phyloP scores from a whole-genome alignment of 2,329 filamentous ascomycete genomes.

The Verticillium longisporum region DNA sequence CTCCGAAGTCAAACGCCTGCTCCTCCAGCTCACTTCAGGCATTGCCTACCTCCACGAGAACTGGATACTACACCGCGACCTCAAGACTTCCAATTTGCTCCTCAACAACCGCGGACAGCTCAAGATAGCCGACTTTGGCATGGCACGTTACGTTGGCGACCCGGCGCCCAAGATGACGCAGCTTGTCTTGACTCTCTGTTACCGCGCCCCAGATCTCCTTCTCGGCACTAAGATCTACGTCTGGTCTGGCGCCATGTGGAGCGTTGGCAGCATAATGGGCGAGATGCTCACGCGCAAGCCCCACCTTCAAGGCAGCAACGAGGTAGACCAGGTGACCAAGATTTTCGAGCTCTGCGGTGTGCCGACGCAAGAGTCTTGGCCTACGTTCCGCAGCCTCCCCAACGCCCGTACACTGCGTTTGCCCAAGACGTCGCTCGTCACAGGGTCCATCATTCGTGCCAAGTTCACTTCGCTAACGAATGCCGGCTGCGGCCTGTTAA shows the following conservation, averaged over 20 bases:
- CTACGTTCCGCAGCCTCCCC: constrained; percentile 76
- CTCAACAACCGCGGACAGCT: constrained; percentile 92
- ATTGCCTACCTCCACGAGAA: constrained; percentile 79
- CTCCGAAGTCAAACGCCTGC: constrained; percentile 85
- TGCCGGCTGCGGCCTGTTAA: constrained; percentile 65
- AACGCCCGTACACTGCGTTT: constrained; percentile 77
- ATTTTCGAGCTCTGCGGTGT: constrained; percentile 89
- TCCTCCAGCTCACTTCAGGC: constrained; percentile 75
- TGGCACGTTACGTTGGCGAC: constrained; percentile 84
- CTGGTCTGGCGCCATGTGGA: constrained; percentile 86
- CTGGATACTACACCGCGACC: constrained; percentile 89
- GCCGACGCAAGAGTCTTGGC: constrained; percentile 78
- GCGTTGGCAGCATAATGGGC: constrained; percentile 89
- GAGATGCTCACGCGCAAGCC: constrained; percentile 82
- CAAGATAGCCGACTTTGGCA: constrained; percentile 96
- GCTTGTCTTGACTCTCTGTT: constrained; percentile 96
- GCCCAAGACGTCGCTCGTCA: constrained; percentile 33
- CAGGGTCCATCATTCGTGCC: constrained; percentile 56
- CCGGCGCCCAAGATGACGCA: constrained; percentile 76
- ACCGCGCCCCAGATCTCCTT: constrained; percentile 84
- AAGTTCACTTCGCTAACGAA: constrained; percentile 77
- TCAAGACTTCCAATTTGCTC: constrained; percentile 90
- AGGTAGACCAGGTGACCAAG: constrained; percentile 80
- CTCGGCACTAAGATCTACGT: constrained; percentile 74
- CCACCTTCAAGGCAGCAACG: constrained; percentile 80